These are phyloP conservation scores for Podaxis pistillaris DNA, from an alignment of 768 basidiomycete species.

Conservation along the genomic window DNA sequence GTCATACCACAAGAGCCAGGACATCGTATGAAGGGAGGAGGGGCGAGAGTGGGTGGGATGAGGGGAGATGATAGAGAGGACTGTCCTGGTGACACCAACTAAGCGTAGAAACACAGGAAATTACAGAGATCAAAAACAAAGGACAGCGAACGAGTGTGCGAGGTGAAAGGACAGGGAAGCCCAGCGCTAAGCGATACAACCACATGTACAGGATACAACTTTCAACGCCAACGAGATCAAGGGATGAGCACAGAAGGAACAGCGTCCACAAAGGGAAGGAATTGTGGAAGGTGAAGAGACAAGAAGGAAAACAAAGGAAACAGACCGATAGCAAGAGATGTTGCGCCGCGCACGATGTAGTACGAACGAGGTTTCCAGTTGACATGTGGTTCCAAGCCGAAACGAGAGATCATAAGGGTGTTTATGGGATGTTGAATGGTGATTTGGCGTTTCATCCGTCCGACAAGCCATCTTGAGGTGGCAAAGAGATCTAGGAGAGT, in stretches of 20 bases:
- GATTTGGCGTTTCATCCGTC: not conserved
- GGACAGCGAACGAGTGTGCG: not conserved
- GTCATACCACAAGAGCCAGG: not conserved
- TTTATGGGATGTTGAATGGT: not conserved
- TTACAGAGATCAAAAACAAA: not conserved
- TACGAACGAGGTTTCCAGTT: constrained; percentile 12
- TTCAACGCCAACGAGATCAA: not conserved
- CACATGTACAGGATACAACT: constrained; percentile 9
- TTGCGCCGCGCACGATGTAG: not conserved
- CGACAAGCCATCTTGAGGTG: constrained; percentile 1
- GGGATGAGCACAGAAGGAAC: not conserved
- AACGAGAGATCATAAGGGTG: constrained; percentile 6
- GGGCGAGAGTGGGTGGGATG: not conserved
- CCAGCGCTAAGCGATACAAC: constrained; percentile 6
- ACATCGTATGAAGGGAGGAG: not conserved
- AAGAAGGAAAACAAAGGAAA: constrained; percentile 14
- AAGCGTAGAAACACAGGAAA: not conserved
- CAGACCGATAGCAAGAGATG: constrained; percentile 11
- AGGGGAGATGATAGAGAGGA: not conserved
- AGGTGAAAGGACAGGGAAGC: not conserved
- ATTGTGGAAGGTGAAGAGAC: not conserved
- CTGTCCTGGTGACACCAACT: not conserved
- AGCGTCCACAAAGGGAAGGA: not conserved
- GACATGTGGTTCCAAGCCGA: constrained; percentile 7
- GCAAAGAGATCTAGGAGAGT: not conserved